Base-by-base conservation (phyloP, 306 rosid species). In the Casuarina glauca region DNA sequence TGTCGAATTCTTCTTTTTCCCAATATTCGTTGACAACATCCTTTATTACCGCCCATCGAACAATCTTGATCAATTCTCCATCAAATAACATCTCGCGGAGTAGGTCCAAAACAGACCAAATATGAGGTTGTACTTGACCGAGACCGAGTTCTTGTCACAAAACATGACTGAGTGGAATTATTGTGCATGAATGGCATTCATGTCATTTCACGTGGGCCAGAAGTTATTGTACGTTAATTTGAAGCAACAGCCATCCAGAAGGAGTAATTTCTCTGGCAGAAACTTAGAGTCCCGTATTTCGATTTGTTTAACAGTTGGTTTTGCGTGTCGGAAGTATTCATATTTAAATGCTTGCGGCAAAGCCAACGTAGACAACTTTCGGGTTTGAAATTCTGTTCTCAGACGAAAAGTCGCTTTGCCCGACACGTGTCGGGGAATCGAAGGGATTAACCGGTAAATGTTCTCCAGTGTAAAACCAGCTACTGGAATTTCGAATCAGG, bases 401-500 rank as follows among this genome's bases (percentile, higher is more conserved):
- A 61, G 58, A 54, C 54, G 76, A 39, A 58, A 55, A 79, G 66
- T 43, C 20, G 3, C 57, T 9, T 17, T 8, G 51, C 86, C 89
- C 44, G 78, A 0, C 67, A 48, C 55, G 84, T 87, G 93, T 81
- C 85, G 46, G 91, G 84, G 50, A 69, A 32, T 64, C 48, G 1
- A 5, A 44, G 61, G 43, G 69, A 50, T 12, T 60, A 2, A 91
- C 93, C 80, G 88, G 85, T 75, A 36, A 80, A 75, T 53, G 60
- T 61, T 83, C 76, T 87, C 84, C 8, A 63, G 1, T 74, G 78
- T 74, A 82, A 87, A 62, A 78, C 72, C 84, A 80, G 83, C 71
- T 74, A 81, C 76, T 57, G 69, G 85, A 90, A 83, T 83, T 84
- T 84, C 17, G 82, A 87, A 88, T 80, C 87, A 76, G 85, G 82